These are phyloP conservation scores for Usnea hakonensis DNA, from an alignment of 495 filamentous ascomycete species.

Conservation along the genomic window DNA sequence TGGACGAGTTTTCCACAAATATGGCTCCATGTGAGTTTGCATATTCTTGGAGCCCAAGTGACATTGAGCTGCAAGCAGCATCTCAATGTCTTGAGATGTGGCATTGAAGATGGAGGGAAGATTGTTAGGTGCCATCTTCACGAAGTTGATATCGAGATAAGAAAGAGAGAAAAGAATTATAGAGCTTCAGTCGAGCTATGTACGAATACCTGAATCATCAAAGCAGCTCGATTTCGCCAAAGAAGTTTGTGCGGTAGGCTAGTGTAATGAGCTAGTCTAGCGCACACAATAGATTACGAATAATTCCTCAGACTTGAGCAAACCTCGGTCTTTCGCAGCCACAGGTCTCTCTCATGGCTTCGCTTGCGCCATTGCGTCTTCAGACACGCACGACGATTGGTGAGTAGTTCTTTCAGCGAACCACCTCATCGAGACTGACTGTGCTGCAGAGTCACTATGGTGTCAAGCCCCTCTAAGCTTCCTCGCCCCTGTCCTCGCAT, in stretches of 20 bases:
- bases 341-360: background rate
- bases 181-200: background rate
- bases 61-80: slow-evolving; percentile 91
- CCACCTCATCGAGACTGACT: background rate
- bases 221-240: background rate
- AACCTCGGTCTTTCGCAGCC: background rate
- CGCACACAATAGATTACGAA: background rate
- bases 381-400: background rate
- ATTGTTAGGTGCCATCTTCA: slow-evolving; percentile 89
- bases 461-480: slow-evolving; percentile 19
- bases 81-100: slow-evolving; percentile 89
- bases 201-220: background rate
- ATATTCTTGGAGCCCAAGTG: slow-evolving; percentile 99
- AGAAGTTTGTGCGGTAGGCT: slow-evolving; percentile 16
- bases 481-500: slow-evolving; percentile 18
- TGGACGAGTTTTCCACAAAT: slow-evolving; percentile 97
- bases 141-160: slow-evolving; percentile 43
- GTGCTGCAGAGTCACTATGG: slow-evolving; percentile 10
- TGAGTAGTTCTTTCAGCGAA: background rate
- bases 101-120: slow-evolving; percentile 85
- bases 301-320: background rate
- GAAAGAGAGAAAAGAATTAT: slow-evolving; percentile 27
- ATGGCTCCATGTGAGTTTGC: slow-evolving; percentile 98
- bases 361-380: slow-evolving; percentile 6
- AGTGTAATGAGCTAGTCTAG: slow-evolving; percentile 7